A percentile compares a stretch with the other conserved stretches of the same genome.
These are phyloP conservation scores for Pulveroboletus sp. DNA, from an alignment of 1,284 basidiomycete genomes.

Conservation along the genomic window DNA sequence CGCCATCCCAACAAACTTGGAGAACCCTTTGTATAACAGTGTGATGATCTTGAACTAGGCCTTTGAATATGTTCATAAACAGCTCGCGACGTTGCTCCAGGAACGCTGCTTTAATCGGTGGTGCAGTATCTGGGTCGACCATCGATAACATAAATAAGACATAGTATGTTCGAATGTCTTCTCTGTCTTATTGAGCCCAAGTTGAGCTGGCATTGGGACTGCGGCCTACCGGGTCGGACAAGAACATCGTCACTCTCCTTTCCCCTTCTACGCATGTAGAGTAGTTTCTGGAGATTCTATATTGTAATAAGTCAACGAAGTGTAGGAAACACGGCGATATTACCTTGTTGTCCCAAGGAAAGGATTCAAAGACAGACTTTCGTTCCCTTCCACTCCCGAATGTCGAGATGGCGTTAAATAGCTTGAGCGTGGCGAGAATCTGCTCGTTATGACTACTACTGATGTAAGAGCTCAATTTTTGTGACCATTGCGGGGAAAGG, in stretches of 20 bases:
- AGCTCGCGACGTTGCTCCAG: slow-evolving; percentile 66
- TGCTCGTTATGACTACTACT: slow-evolving; percentile 61
- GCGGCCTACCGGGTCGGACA: slow-evolving; percentile 52
- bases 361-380: slow-evolving; percentile 59
- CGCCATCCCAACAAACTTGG: slow-evolving; percentile 54
- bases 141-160: slow-evolving; percentile 72
- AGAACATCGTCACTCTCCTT: slow-evolving; percentile 49
- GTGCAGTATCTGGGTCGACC: slow-evolving; percentile 47
- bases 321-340: neutral
- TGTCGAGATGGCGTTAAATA: slow-evolving; percentile 58
- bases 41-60: slow-evolving; percentile 63
- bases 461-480: slow-evolving; percentile 60
- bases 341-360: slow-evolving; percentile 79
- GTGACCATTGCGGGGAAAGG: slow-evolving; percentile 53
- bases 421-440: slow-evolving; percentile 61
- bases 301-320: neutral
- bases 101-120: slow-evolving; percentile 59
- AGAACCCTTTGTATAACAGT: slow-evolving; percentile 56
- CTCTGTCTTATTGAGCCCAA: slow-evolving; percentile 3
- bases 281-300: slow-evolving; percentile 64
- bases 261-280: slow-evolving; percentile 66
- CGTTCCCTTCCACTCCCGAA: slow-evolving; percentile 68
- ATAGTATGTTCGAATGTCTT: slow-evolving; percentile 74
- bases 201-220: neutral
- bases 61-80: slow-evolving; percentile 68